Evolutionary conservation across 1,284 basidiomycete species (phyloP).

Genomic region (Sparassis latifolia): DNA sequence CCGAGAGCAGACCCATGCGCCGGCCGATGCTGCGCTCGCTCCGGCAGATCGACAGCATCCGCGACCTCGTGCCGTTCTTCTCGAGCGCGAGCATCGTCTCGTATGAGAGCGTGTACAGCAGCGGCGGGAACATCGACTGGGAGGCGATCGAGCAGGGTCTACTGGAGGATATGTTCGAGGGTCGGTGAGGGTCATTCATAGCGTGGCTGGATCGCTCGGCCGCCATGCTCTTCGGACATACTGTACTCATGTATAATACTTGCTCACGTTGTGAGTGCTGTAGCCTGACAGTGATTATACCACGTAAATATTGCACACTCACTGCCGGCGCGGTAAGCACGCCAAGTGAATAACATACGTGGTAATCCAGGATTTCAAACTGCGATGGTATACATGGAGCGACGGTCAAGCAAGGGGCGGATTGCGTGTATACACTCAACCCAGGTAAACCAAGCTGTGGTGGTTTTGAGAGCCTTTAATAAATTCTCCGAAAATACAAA

Average conservation of each 20-base stretch:
- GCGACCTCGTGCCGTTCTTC: slow-evolving; percentile 83
- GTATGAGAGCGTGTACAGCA: slow-evolving; percentile 85
- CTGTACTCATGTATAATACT: not conserved
- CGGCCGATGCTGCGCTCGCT: slow-evolving; percentile 66
- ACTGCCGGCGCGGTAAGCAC: too few species aligned
- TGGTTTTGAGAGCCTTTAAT: not conserved
- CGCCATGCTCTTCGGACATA: not conserved
- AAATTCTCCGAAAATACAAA: not conserved
- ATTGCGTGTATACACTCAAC: too few species aligned
- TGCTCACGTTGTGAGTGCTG: not conserved
- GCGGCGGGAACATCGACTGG: slow-evolving; percentile 79
- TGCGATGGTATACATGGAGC: too few species aligned
- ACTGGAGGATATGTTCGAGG: slow-evolving; percentile 85
- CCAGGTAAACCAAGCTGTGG: too few species aligned
- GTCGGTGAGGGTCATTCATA: slow-evolving; percentile 30
- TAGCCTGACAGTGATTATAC: not conserved
- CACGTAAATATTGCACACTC: too few species aligned
- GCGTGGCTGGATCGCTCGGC: not conserved
- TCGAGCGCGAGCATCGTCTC: slow-evolving; percentile 81
- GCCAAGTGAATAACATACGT: too few species aligned
- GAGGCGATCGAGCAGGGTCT: slow-evolving; percentile 77
- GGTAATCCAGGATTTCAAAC: too few species aligned
- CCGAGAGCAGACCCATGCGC: slow-evolving; percentile 42
- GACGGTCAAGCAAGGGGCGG: too few species aligned
- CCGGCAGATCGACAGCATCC: slow-evolving; percentile 73